These are phyloP conservation scores for Puccinia horiana DNA, from an alignment of 1,284 basidiomycete genomes.

Conservation along the genomic window DNA sequence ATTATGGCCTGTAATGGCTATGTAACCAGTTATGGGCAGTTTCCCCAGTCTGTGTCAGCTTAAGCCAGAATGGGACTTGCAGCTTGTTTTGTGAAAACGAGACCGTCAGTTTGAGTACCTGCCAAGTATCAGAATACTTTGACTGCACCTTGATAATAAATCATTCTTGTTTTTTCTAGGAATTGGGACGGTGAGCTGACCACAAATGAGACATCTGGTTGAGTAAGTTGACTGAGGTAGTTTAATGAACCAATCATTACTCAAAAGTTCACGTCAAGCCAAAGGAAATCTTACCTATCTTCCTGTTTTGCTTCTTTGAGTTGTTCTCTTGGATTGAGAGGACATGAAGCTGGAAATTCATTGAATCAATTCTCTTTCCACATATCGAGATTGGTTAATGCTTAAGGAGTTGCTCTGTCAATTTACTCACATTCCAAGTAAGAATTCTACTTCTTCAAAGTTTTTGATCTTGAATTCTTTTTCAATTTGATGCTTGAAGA, in stretches of 20 bases:
- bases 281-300: neutral
- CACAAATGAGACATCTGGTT: neutral
- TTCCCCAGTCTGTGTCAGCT: slow-evolving; percentile 2
- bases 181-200: neutral
- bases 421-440: neutral
- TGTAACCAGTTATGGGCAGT: neutral
- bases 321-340: neutral
- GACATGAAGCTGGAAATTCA: neutral
- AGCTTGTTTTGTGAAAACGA: neutral
- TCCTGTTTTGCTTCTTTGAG: neutral
- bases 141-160: neutral
- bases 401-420: neutral
- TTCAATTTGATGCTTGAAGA: neutral
- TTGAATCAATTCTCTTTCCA: neutral
- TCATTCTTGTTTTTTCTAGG: neutral
- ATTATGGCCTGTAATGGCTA: neutral
- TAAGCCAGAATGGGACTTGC: neutral
- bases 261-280: neutral
- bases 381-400: neutral
- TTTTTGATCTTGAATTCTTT: slow-evolving; percentile 10
- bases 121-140: neutral
- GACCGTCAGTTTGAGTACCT: neutral
- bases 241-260: neutral
- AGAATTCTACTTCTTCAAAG: neutral
- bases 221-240: neutral